phyloP scores from a whole-genome alignment of 805 yeast species.

The Crinitomyces ghanaensis region DNA sequence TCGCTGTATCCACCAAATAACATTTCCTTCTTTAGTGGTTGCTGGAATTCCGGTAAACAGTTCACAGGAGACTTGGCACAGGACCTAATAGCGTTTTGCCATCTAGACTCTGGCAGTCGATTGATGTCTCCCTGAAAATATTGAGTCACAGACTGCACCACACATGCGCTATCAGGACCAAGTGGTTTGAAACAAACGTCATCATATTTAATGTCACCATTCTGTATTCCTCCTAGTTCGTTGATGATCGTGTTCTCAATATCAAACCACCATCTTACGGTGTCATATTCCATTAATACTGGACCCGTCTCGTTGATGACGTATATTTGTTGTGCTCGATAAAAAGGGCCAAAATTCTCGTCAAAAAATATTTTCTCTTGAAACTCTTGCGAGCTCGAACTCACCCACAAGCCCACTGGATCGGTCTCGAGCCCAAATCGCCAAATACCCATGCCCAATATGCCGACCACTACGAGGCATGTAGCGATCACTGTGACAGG shows the following conservation, averaged over 20 bases:
- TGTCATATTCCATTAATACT: conserved; percentile 51
- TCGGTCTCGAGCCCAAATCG: conserved; percentile 55
- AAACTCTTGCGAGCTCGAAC: conserved; percentile 59
- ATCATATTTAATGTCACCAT: conserved; percentile 31
- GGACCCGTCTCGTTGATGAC: conserved; percentile 58
- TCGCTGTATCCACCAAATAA: conserved; percentile 54
- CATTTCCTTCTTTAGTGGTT: conserved; percentile 65
- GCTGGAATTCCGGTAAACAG: conserved; percentile 84
- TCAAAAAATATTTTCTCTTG: conserved; percentile 61
- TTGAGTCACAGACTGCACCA: conserved; percentile 78
- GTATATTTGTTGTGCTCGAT: conserved; percentile 75
- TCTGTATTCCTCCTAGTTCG: conserved; percentile 1
- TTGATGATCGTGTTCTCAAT: conserved; percentile 36
- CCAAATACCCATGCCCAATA: conserved; percentile 42
- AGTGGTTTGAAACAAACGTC: conserved; percentile 75
- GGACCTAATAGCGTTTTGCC: conserved; percentile 42
- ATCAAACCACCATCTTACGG: conserved; percentile 81
- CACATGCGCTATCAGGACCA: conserved; percentile 69
- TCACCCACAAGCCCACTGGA: conserved; percentile 86
- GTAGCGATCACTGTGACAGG: conserved; percentile 45
- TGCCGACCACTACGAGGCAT: conserved; percentile 31
- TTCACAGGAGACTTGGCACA: conserved; percentile 79
- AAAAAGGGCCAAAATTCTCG: conserved; percentile 80
- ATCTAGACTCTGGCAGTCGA: conserved; percentile 37
- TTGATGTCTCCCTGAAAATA: conserved; percentile 60